phyloP scores from a whole-genome alignment of 805 yeast genomes.

The Kuraishia capsulata region DNA sequence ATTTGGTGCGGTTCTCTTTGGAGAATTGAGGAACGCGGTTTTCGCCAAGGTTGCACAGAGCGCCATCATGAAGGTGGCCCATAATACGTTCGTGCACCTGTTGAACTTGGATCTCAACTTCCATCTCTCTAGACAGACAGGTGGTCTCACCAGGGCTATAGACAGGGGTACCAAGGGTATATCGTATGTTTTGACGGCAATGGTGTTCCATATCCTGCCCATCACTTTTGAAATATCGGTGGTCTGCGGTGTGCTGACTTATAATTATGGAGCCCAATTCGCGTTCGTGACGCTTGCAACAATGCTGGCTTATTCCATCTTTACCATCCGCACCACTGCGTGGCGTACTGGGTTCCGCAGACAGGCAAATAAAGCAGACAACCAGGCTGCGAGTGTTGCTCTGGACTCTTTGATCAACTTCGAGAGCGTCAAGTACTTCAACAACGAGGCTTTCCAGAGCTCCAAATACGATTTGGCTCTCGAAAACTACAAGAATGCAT shows the following conservation, averaged over 20 bases:
- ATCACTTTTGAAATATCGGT: constrained; percentile 85
- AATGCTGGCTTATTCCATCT: constrained; percentile 79
- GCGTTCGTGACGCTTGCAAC: constrained; percentile 85
- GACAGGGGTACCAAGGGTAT: constrained; percentile 98
- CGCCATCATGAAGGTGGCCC: constrained; percentile 86
- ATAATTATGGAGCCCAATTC: constrained; percentile 81
- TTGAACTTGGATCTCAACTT: constrained; percentile 80
- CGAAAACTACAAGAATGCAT: constrained; percentile 61
- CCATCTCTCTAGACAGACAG: constrained; percentile 88
- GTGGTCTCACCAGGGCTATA: constrained; percentile 92
- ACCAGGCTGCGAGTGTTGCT: constrained; percentile 91
- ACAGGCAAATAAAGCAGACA: constrained; percentile 86
- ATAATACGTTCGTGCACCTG: constrained; percentile 77
- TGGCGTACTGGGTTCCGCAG: constrained; percentile 94
- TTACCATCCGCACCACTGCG: constrained; percentile 87
- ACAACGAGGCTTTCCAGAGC: constrained; percentile 78
- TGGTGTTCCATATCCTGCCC: constrained; percentile 97
- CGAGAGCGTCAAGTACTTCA: constrained; percentile 91
- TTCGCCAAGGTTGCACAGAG: constrained; percentile 93
- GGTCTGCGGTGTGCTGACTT: constrained; percentile 89
- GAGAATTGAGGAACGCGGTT: constrained; percentile 90
- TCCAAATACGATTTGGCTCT: constrained; percentile 72
- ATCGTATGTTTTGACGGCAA: constrained; percentile 82
- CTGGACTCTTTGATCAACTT: constrained; percentile 88
- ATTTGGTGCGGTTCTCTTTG: constrained; percentile 89